Percentiles rank a stretch among this genome's conserved stretches.
Evolutionary conservation across 495 filamentous ascomycete species (phyloP).

Genomic region (Neurospora hispaniola): DNA sequence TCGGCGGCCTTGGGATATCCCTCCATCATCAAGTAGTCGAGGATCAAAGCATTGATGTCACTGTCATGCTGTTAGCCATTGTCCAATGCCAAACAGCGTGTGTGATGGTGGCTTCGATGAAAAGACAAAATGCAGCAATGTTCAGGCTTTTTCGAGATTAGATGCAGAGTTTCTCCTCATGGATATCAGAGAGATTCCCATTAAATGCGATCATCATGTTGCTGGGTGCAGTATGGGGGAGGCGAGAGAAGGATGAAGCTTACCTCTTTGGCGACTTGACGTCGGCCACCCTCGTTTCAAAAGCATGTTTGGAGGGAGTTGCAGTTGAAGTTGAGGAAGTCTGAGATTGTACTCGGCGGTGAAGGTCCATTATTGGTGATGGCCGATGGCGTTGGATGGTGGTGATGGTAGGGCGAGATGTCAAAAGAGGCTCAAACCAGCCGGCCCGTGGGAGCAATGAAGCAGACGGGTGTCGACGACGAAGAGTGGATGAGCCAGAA

Average conservation of each 20-base stretch:
- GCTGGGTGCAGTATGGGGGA: conserved; percentile 16
- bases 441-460: not conserved
- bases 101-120: conserved; percentile 41
- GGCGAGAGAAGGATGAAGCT: conserved; percentile 24
- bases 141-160: conserved; percentile 24
- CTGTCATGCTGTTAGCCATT: conserved; percentile 36
- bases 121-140: conserved; percentile 34
- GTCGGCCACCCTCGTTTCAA: conserved; percentile 74
- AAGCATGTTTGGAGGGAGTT: conserved; percentile 56
- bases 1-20: conserved; percentile 88
- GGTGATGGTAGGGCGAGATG: not conserved
- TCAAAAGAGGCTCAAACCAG: not conserved
- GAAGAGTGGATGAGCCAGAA: not conserved
- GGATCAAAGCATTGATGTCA: conserved; percentile 89
- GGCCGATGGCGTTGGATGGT: not conserved
- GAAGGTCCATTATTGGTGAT: conserved; percentile 2
- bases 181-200: conserved; percentile 99
- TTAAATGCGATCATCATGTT: conserved; percentile 87
- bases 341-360: conserved; percentile 24
- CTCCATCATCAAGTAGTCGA: conserved; percentile 95
- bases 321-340: conserved; percentile 57
- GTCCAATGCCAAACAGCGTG: not conserved
- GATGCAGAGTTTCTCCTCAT: conserved; percentile 69
- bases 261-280: conserved; percentile 86
- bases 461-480: not conserved